Base-by-base conservation (phyloP, 1,139 yeast species). In the Pichia sp. region DNA sequence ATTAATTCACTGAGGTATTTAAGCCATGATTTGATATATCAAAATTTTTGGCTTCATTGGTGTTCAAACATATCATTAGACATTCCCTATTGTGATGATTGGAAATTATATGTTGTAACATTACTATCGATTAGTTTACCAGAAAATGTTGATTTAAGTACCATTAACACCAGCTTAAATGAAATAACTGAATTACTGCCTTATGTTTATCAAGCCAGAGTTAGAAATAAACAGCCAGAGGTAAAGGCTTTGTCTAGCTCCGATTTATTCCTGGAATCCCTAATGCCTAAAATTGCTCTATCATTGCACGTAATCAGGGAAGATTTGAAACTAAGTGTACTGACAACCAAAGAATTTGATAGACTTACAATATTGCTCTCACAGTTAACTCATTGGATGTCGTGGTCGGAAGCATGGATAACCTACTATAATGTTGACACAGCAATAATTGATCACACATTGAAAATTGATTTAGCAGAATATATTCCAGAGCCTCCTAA, bases 261-360 rank as follows among this genome's bases (percentile, higher is more conserved):
- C 1, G 60, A 60, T 53, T 76, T 75, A 57, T 67, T 74, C 2
- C 66, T 81, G 44, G 66, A 71, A 13, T 80, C 79, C 44, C 67
- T 80, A 61, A 67, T 83, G 2, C 87, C 89, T 1, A 81, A 79
- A 56, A 74, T 88, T n/a, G 73, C 83, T 0, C 68, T 87, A 36
- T 80, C 90, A 0, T 67, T 91, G 43, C 98, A 91, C 70, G 64
- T 89, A 38, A 69, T 89, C 3, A 71, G 91, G 54, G 97, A 93
- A 66, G 98, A 91, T 56, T 68, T 76, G 45, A 74, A 78, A 52
- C 70, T 93, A 41, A 82, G 86, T 60, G 68, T 80, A 2, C 70
- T 83, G 39, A 72, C 75, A 13, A 56, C 64, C 3, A 56, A 60
- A 0, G 69, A 72, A 25, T 69, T 76, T 19, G 60, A 68, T 5